phyloP scores from a whole-genome alignment of 768 basidiomycete species.

The Kwoniella dendrophila region DNA sequence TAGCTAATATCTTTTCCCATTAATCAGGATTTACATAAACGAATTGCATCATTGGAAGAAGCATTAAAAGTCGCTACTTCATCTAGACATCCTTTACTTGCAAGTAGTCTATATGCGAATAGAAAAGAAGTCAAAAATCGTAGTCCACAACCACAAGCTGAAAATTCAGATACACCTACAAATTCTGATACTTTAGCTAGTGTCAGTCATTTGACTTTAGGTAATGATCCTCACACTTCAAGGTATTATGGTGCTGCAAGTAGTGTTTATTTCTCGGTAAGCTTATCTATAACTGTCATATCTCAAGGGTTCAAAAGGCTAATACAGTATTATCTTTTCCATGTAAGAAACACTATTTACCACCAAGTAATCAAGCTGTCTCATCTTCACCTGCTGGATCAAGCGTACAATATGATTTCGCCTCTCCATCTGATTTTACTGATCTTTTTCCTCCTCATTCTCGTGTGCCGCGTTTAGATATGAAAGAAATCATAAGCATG shows the following conservation, averaged over 20 bases:
- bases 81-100: constrained; percentile 12
- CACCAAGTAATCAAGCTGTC: background rate
- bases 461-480: constrained; percentile 9
- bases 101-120: constrained; percentile 13
- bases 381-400: constrained; percentile 8
- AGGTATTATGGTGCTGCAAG: constrained; percentile 36
- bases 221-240: constrained; percentile 18
- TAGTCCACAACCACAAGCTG: background rate
- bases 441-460: constrained; percentile 13
- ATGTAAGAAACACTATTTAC: constrained; percentile 7
- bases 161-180: background rate
- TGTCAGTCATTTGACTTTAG: constrained; percentile 23
- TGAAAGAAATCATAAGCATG: constrained; percentile 12
- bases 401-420: constrained; percentile 1
- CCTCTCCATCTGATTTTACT: constrained; percentile 13
- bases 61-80: constrained; percentile 14
- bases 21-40: constrained; percentile 14
- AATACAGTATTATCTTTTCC: background rate
- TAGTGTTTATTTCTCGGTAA: constrained; percentile 30
- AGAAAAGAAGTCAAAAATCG: constrained; percentile 15
- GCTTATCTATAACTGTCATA: background rate
- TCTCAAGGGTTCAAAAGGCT: background rate
- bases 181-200: constrained; percentile 7
- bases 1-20: background rate
- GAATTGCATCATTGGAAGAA: constrained; percentile 21